Percentiles rank a stretch among this genome's conserved stretches.
Evolutionary conservation across 305 asterid genomes (phyloP).

Genomic region (Solanum hybrid): DNA sequence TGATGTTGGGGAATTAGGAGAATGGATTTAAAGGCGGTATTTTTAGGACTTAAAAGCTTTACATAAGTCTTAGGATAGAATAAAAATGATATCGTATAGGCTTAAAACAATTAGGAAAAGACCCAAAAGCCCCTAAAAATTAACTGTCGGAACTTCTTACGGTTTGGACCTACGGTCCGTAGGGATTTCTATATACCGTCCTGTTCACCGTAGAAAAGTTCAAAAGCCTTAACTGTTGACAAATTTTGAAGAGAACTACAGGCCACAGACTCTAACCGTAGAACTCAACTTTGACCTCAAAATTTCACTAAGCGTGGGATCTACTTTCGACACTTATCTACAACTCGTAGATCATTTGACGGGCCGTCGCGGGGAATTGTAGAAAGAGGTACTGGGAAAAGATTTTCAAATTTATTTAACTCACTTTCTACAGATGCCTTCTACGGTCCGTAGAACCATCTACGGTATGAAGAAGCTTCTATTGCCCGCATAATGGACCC

Average conservation of each 20-base stretch:
- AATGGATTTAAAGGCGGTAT: not conserved
- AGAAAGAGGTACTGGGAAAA: not conserved
- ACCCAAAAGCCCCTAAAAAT: not conserved
- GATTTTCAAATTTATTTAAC: not conserved
- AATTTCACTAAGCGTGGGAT: not conserved
- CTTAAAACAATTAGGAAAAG: too few relatives aligned
- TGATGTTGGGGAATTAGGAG: not conserved
- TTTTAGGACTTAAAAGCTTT: not conserved
- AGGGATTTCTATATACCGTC: not conserved
- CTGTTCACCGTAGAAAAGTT: not conserved
- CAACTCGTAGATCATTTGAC: not conserved
- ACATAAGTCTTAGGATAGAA: not conserved
- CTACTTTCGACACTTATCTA: not conserved
- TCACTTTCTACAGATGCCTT: not conserved
- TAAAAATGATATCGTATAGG: not conserved
- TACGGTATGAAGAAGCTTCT: not conserved
- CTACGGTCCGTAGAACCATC: not conserved
- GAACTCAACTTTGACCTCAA: not conserved
- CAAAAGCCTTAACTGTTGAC: not conserved
- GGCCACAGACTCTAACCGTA: not conserved
- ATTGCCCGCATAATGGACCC: not conserved
- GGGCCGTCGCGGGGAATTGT: not conserved
- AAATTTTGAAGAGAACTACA: too few relatives aligned
- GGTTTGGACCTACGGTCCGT: not conserved
- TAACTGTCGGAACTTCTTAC: not conserved